Evolutionary conservation across 1,284 basidiomycete genomes (phyloP).

Genomic region (Malassezia restricta): DNA sequence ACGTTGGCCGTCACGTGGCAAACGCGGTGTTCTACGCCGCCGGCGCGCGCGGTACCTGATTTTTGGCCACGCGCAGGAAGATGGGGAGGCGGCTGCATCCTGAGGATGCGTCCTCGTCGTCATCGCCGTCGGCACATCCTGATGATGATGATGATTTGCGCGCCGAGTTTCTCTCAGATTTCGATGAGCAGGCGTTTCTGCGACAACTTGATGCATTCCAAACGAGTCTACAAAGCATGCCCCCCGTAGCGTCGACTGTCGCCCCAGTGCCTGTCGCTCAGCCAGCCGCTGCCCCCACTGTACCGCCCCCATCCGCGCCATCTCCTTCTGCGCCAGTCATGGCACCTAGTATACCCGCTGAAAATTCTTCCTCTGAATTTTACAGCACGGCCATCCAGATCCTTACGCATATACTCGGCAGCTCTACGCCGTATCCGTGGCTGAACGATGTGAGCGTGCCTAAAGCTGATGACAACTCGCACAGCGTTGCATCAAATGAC

Average conservation of each 20-base stretch:
- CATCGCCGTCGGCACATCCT: not conserved
- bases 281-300: not conserved
- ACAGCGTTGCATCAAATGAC: not conserved
- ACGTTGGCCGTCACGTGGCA: not conserved
- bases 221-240: not conserved
- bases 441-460: conserved; percentile 17
- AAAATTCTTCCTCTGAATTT: conserved; percentile 20
- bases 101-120: conserved; percentile 9
- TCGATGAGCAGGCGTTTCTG: conserved; percentile 9
- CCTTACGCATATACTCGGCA: conserved; percentile 31
- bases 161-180: conserved; percentile 3
- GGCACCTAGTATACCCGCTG: not conserved
- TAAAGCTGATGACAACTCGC: conserved; percentile 14
- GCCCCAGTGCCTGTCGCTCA: not conserved
- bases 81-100: not conserved
- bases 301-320: not conserved
- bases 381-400: conserved; percentile 34
- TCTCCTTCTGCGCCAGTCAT: not conserved
- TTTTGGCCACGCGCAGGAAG: too few species aligned
- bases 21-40: too few species aligned
- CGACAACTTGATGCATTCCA: conserved; percentile 8
- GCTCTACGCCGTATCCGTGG: conserved; percentile 23
- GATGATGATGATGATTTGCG: conserved; percentile 14
- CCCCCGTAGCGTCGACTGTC: not conserved
- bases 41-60: too few species aligned